A percentile compares a stretch with the other conserved stretches of the same genome.
These are phyloP conservation scores for Fistulinella prunicolor DNA, from an alignment of 768 basidiomycete species.

Conservation along the genomic window DNA sequence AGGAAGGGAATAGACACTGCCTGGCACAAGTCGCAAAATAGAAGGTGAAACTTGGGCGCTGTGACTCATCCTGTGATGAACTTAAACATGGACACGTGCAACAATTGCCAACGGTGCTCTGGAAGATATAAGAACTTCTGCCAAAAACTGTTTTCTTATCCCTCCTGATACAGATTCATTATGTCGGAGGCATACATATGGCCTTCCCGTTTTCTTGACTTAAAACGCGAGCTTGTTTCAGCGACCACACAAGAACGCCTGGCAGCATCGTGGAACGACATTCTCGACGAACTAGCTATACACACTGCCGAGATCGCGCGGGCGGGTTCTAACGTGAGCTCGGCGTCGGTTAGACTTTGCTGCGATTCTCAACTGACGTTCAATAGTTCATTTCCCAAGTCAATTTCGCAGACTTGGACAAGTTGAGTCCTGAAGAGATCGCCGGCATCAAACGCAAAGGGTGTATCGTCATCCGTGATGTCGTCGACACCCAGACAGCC, in stretches of 20 bases:
- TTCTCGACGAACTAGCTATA: slow-evolving; percentile 50
- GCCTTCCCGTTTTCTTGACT: slow-evolving; percentile 47
- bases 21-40: too few relatives aligned
- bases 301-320: slow-evolving; percentile 44
- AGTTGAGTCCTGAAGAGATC: slow-evolving; percentile 43
- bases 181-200: slow-evolving; percentile 15
- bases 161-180: not conserved
- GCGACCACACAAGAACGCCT: slow-evolving; percentile 47
- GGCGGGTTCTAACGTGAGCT: slow-evolving; percentile 48
- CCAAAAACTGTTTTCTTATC: not conserved
- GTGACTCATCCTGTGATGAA: too few relatives aligned
- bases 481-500: slow-evolving; percentile 57
- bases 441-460: slow-evolving; percentile 53
- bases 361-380: not conserved
- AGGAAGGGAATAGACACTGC: too few relatives aligned
- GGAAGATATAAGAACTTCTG: slow-evolving; percentile 14
- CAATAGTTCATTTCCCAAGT: slow-evolving; percentile 61
- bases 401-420: slow-evolving; percentile 51
- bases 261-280: slow-evolving; percentile 55
- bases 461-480: slow-evolving; percentile 58
- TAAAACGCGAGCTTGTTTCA: slow-evolving; percentile 56
- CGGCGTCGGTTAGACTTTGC: not conserved
- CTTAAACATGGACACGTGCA: too few relatives aligned
- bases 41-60: too few relatives aligned
- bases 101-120: not conserved